These are phyloP conservation scores for Emiliania huxleyi DNA, from an alignment of 78 protist species.

Conservation along the genomic window DNA sequence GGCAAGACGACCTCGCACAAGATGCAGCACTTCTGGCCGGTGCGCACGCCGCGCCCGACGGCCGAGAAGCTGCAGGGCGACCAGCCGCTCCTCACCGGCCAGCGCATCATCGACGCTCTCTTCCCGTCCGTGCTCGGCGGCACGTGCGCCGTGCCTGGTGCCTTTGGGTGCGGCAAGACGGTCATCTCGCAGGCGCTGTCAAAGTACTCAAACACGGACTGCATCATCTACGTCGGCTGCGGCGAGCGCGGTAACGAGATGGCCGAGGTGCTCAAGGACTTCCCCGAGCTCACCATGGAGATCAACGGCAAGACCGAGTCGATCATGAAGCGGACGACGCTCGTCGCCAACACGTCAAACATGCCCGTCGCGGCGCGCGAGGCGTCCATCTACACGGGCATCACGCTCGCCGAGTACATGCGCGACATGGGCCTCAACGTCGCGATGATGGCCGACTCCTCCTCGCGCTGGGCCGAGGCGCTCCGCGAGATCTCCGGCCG, in stretches of 20 bases:
- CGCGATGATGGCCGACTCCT: slow-evolving; percentile 98
- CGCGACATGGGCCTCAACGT: slow-evolving; percentile 99
- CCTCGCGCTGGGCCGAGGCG: slow-evolving; percentile 99
- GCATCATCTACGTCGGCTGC: slow-evolving; percentile 99
- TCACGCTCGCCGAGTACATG: slow-evolving; percentile 98
- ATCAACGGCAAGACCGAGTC: slow-evolving; percentile 77
- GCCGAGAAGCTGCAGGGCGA: slow-evolving; percentile 90
- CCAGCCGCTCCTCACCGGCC: slow-evolving; percentile 88
- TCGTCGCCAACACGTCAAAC: slow-evolving; percentile 99
- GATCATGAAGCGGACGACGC: slow-evolving; percentile 99
- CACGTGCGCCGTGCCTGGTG: slow-evolving; percentile 99
- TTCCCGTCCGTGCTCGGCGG: slow-evolving; percentile 98
- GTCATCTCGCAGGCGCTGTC: slow-evolving; percentile 99
- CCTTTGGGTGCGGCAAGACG: slow-evolving; percentile 99
- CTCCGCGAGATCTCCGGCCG: slow-evolving; percentile 99
- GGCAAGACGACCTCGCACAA: slow-evolving; percentile 54
- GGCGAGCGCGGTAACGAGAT: slow-evolving; percentile 92
- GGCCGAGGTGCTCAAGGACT: slow-evolving; percentile 99
- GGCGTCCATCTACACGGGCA: slow-evolving; percentile 99
- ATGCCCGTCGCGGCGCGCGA: slow-evolving; percentile 99
- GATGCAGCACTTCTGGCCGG: slow-evolving; percentile 99
- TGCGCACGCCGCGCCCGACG: slow-evolving; percentile 87
- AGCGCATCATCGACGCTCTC: slow-evolving; percentile 95
- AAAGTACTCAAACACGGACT: slow-evolving; percentile 99
- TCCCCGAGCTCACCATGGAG: slow-evolving; percentile 67